Evolutionary conservation across 2,329 filamentous ascomycete species (phyloP), one percentile per base, ranked within the genome.

Genomic region (Monosporascus sp.): DNA sequence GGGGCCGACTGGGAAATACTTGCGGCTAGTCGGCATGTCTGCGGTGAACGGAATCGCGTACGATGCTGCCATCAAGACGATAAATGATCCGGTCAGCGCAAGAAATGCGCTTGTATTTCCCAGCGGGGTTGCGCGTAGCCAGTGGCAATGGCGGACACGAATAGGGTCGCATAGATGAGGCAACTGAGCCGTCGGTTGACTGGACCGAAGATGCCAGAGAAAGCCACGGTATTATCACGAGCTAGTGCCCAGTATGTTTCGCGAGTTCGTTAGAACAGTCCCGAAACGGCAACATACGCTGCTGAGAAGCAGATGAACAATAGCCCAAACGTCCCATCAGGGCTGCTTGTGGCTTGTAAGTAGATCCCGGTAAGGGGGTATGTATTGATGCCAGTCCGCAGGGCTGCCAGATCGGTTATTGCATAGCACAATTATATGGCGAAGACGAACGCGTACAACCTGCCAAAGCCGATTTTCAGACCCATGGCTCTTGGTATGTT

Each of bases 321-420:
- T 8, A 85, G 70, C 3, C 80, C 81, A 39, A 85, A 77, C 0
- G 79, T 77, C 15, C 76, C 81, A 1, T 74, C 78, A 3, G 67
- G 67, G 43, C 71, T 73, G 2, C 74, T 74, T 0, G 79, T 82
- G 0, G 79, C 79, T 67, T 82, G 79, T 25, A 68, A 72, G 66
- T 87, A 88, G 56, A 88, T 83, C 48, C 79, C 80, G 5, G 82
- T 82, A 14, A 87, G 76, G 0, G 85, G 85, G 60, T 82, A 85
- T 3, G 76, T 74, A 61, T 78, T 76, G 66, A 75, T 73, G 18
- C 72, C 72, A 38, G 64, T 65, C 62, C 81, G 75, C 20, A 87
- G 74, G 4, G 74, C 73, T 49, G 74, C 68, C 20, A 86, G 71
- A 62, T 83, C 77, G 51, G 76, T 78, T 58, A 85, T 78, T 48